Conservation (phyloP, 257 asterid species). For the Datura wrightii region DNA sequence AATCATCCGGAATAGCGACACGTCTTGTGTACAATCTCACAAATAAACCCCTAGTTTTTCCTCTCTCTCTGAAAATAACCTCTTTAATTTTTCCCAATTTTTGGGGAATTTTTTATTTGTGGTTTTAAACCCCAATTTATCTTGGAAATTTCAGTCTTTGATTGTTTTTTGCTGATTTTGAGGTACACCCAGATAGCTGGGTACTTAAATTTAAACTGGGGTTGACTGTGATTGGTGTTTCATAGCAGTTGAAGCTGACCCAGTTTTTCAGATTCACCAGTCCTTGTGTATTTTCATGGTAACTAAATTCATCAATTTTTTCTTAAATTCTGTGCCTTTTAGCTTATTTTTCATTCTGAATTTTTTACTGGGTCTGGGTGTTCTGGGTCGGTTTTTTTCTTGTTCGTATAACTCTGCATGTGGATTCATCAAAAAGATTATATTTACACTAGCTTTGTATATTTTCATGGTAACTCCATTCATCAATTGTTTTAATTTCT, state of each 20-base stretch:
- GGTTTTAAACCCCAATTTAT: conserved; percentile 27
- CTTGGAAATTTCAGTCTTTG: background rate
- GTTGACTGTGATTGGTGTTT: background rate
- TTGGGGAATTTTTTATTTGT: background rate
- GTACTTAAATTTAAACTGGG: background rate
- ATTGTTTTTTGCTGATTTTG: background rate
- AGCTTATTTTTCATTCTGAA: background rate
- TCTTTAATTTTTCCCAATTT: background rate
- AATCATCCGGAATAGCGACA: conserved; percentile 49
- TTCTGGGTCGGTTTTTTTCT: background rate
- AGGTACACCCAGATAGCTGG: background rate
- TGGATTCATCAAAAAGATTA: background rate
- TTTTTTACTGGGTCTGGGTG: background rate
- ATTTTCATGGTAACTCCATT: background rate
- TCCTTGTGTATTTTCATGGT: background rate
- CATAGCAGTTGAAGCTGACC: conserved; percentile 3
- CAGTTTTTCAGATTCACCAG: conserved; percentile 18
- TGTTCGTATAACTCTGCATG: background rate
- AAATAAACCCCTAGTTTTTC: conserved; percentile 48
- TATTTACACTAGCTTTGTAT: background rate
- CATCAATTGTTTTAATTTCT: background rate
- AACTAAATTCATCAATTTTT: background rate
- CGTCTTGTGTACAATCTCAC: conserved; percentile 56
- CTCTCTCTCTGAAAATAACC: too few species aligned
- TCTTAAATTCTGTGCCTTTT: background rate